These are phyloP conservation scores for Solanum tacnaense DNA, from an alignment of 257 asterid genomes.

Conservation along the genomic window DNA sequence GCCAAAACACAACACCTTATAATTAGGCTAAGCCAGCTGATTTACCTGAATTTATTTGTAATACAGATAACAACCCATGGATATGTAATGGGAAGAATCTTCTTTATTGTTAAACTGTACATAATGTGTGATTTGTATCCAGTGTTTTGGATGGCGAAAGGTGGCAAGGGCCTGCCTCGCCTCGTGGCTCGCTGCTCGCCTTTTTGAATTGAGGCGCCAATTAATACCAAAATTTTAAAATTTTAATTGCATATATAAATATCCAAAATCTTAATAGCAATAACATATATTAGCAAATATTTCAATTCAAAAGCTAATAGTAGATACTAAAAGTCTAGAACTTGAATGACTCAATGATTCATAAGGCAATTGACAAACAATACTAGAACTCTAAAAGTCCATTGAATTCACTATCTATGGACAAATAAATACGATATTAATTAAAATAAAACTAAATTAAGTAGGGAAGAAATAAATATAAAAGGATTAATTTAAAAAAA, in stretches of 20 bases:
- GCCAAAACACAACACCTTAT: background rate
- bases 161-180: background rate
- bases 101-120: background rate
- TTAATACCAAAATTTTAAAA: background rate
- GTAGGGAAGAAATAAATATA: background rate
- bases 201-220: background rate
- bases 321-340: background rate
- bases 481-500: background rate
- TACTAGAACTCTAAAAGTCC: background rate
- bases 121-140: background rate
- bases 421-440: background rate
- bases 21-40: background rate
- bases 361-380: background rate
- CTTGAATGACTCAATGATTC: background rate
- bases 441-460: background rate
- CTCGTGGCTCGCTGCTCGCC: accelerated
- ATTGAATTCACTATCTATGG: background rate
- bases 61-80: background rate
- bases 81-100: background rate
- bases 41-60: background rate
- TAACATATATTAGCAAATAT: background rate
- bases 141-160: background rate
- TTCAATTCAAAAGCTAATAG: background rate
- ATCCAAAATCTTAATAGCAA: background rate
- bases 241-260: background rate